Conservation (phyloP, 495 filamentous ascomycete species). For the Penicillium lagena region DNA sequence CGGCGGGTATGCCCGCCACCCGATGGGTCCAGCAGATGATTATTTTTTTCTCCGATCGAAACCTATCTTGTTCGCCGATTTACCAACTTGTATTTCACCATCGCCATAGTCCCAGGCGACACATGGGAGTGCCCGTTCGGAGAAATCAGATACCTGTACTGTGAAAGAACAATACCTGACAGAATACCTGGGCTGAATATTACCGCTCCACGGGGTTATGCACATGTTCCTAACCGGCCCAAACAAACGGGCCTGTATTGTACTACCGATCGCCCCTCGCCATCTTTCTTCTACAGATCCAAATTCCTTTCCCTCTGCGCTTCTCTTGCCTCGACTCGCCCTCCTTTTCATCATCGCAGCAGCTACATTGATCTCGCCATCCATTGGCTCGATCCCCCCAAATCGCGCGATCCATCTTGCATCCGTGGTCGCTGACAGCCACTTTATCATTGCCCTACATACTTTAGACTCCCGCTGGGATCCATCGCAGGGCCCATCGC, state of each 20-base stretch:
- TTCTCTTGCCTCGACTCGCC: not conserved
- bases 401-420: conserved; percentile 9
- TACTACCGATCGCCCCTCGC: conserved; percentile 4
- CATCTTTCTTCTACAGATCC: conserved; percentile 15
- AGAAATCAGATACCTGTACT: too few relatives aligned
- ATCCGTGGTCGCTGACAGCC: not conserved
- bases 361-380: not conserved
- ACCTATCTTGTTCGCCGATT: too few relatives aligned
- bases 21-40: conserved; percentile 7
- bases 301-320: conserved; percentile 6
- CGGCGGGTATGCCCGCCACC: conserved; percentile 13
- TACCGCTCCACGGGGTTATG: too few relatives aligned
- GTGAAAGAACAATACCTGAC: too few relatives aligned
- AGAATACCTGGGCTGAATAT: too few relatives aligned
- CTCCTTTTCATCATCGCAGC: not conserved
- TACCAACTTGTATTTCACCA: too few relatives aligned
- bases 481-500: conserved; percentile 22
- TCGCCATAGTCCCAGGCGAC: too few relatives aligned
- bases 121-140: too few relatives aligned
- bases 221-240: too few relatives aligned
- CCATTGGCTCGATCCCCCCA: not conserved
- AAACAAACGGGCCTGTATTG: too few relatives aligned
- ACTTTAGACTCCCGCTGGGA: conserved; percentile 23
- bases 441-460: conserved; percentile 7
- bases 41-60: too few relatives aligned